Evolutionary conservation across 2,329 filamentous ascomycete species (phyloP).

Genomic region (Coniella vitis): DNA sequence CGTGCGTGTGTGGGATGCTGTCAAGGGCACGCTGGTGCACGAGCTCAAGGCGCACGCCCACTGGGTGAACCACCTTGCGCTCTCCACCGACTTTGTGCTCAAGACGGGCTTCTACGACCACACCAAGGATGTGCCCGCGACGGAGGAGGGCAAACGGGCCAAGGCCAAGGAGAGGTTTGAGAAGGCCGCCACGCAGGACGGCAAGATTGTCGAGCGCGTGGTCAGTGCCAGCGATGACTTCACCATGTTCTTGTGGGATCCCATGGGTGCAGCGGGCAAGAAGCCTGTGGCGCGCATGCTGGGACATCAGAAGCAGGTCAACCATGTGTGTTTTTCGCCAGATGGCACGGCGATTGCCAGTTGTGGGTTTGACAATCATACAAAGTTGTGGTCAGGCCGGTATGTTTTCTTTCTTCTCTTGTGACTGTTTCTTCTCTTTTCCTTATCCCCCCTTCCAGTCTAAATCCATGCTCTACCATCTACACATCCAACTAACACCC

Average conservation of each 20-base stretch:
- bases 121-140: conserved; percentile 57
- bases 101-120: conserved; percentile 86
- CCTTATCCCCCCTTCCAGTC: conserved; percentile 11
- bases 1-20: conserved; percentile 82
- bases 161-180: conserved; percentile 80
- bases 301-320: conserved; percentile 96
- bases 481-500: conserved; percentile 5
- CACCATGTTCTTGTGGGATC: conserved; percentile 94
- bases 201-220: conserved; percentile 72
- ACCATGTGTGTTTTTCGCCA: conserved; percentile 90
- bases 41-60: conserved; percentile 79
- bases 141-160: conserved; percentile 61
- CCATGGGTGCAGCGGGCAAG: conserved; percentile 53
- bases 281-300: conserved; percentile 84
- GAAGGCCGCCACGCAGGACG: conserved; percentile 71
- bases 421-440: conserved; percentile 8
- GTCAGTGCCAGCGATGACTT: conserved; percentile 93
- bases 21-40: conserved; percentile 71
- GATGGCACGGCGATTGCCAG: conserved; percentile 84
- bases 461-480: too few relatives aligned
- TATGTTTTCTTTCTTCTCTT: conserved; percentile 30
- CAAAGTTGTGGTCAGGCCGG: conserved; percentile 82
- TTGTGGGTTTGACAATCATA: conserved; percentile 87
- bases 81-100: conserved; percentile 87
- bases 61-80: conserved; percentile 90